A percentile compares a stretch with the other conserved stretches of the same genome.
Evolutionary conservation across 441 rosid genomes (phyloP).

Genomic region (Croton laevigatus): DNA sequence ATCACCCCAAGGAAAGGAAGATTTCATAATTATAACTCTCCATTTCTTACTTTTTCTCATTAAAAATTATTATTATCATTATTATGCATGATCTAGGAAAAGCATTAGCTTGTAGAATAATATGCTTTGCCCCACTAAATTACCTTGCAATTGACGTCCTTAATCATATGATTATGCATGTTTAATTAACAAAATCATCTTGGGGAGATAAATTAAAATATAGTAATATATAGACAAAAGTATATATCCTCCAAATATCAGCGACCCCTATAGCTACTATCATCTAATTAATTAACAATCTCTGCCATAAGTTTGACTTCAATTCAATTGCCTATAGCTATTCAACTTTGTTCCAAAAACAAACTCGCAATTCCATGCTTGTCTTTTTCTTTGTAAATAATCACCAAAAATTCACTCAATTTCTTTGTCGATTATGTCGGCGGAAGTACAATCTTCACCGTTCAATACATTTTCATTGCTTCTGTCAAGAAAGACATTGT

Average conservation of each 20-base stretch:
- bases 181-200: background rate
- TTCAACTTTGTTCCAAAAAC: background rate
- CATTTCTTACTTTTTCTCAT: background rate
- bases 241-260: background rate
- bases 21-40: background rate
- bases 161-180: background rate
- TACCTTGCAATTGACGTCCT: background rate
- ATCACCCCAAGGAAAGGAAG: background rate
- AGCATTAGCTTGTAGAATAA: background rate
- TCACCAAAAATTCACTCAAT: too few relatives aligned
- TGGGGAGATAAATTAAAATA: background rate
- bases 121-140: background rate
- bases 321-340: background rate
- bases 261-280: background rate
- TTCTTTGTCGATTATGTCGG: too few relatives aligned
- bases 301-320: background rate
- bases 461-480: too few relatives aligned
- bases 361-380: too few relatives aligned
- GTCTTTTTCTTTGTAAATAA: too few relatives aligned
- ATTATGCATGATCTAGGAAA: background rate
- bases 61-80: background rate
- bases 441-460: too few relatives aligned
- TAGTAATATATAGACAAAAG: background rate
- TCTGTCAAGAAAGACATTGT: too few relatives aligned
- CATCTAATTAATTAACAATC: background rate